These are phyloP conservation scores for Auricularia cornea DNA, from an alignment of 768 basidiomycete genomes.

Conservation along the genomic window DNA sequence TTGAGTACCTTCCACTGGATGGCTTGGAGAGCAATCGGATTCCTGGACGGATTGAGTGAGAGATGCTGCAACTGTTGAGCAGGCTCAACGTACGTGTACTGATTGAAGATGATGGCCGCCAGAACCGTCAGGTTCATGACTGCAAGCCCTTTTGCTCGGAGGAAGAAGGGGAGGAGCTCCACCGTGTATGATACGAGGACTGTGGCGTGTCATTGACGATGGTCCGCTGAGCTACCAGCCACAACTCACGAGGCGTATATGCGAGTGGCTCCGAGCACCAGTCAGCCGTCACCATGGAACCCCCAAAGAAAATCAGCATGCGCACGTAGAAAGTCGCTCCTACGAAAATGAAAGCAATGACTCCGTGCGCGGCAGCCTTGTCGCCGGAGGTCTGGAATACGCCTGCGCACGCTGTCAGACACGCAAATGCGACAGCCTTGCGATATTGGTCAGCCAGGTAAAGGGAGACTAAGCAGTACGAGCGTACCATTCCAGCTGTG, in stretches of 20 bases:
- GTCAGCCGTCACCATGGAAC: too few species aligned
- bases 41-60: not conserved
- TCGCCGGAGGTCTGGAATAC: slow-evolving; percentile 9
- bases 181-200: slow-evolving; percentile 13
- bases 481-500: slow-evolving; percentile 18
- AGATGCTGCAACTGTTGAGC: not conserved
- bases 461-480: too few species aligned
- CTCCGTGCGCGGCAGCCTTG: slow-evolving; percentile 20
- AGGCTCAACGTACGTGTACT: slow-evolving; percentile 12
- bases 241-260: not conserved
- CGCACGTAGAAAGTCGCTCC: slow-evolving; percentile 1
- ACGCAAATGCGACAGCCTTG: slow-evolving; percentile 13
- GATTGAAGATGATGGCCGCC: slow-evolving; percentile 25
- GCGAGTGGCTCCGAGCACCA: not conserved
- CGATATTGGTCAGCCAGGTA: too few species aligned
- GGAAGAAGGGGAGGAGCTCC: slow-evolving; percentile 26
- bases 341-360: slow-evolving; percentile 22
- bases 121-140: slow-evolving; percentile 7
- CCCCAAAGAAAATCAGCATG: too few species aligned
- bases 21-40: slow-evolving; percentile 15
- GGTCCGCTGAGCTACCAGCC: not conserved
- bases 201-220: not conserved
- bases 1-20: slow-evolving; percentile 11
- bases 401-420: slow-evolving; percentile 17
- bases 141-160: slow-evolving; percentile 23